Conservation (phyloP, 2,329 filamentous ascomycete species). For the Sordariomycetes sp. region DNA sequence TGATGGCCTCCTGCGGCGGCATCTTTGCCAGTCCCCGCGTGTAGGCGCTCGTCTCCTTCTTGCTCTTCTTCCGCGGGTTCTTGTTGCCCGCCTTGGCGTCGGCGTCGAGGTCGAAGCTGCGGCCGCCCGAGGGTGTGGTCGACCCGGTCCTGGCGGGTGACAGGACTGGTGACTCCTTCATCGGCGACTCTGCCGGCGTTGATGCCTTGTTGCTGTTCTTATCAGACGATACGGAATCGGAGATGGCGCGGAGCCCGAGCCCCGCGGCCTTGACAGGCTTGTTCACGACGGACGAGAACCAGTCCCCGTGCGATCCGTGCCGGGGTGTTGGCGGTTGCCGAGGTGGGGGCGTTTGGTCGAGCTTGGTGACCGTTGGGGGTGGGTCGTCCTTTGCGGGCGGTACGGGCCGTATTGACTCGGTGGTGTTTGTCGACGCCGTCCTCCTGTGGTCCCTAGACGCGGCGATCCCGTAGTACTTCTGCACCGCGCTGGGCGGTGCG, state of each 20-base stretch:
- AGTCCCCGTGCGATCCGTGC: constrained; percentile 39
- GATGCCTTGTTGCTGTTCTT: constrained; percentile 26
- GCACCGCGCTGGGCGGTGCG: constrained; percentile 42
- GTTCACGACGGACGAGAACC: constrained; percentile 40
- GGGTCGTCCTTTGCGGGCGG: constrained; percentile 42
- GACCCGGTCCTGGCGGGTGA: constrained; percentile 72
- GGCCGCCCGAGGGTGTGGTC: constrained; percentile 51
- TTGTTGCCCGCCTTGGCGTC: constrained; percentile 37
- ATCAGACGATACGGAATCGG: constrained; percentile 41
- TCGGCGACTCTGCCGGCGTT: constrained; percentile 26
- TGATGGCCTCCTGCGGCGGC: constrained; percentile 70
- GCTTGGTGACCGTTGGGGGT: constrained; percentile 48
- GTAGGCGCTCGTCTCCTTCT: constrained; percentile 94
- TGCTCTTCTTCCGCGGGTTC: constrained; percentile 56
- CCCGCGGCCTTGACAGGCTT: constrained; percentile 41
- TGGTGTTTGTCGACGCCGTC: constrained; percentile 49
- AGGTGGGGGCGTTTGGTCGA: constrained; percentile 37
- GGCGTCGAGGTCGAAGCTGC: constrained; percentile 69
- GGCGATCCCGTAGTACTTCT: constrained; percentile 57
- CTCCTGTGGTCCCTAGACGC: constrained; percentile 37
- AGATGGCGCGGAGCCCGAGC: constrained; percentile 73
- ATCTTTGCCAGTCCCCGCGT: constrained; percentile 76
- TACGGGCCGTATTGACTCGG: constrained; percentile 39
- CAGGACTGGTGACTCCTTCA: constrained; percentile 40
- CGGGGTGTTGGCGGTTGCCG: constrained; percentile 31